These are phyloP conservation scores for Phylloporus scabripes DNA, from an alignment of 768 basidiomycete genomes.

Conservation along the genomic window DNA sequence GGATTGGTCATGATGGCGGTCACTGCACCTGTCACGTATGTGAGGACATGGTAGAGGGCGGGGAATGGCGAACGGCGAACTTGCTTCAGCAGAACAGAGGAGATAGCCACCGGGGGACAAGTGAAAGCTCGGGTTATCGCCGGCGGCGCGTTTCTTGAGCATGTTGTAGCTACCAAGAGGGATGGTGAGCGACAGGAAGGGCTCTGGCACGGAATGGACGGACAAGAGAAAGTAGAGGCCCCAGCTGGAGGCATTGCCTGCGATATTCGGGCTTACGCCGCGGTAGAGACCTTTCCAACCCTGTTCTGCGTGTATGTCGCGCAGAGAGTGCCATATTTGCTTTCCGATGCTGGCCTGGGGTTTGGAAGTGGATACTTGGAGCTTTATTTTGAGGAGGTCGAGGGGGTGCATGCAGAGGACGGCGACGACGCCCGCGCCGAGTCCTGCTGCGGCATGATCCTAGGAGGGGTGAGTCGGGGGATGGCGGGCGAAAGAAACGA, in stretches of 20 bases:
- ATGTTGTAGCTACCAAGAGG: slow-evolving; percentile 71
- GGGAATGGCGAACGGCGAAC: slow-evolving; percentile 51
- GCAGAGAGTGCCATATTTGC: slow-evolving; percentile 72
- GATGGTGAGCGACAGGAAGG: slow-evolving; percentile 2
- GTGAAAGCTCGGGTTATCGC: slow-evolving; percentile 56
- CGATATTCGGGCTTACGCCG: slow-evolving; percentile 85
- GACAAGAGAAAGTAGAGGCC: slow-evolving; percentile 97
- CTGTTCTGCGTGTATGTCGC: slow-evolving; percentile 63
- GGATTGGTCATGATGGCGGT: slow-evolving; percentile 96
- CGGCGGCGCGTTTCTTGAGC: slow-evolving; percentile 76
- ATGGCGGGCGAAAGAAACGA: neutral
- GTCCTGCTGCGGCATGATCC: slow-evolving; percentile 95
- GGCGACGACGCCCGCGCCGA: slow-evolving; percentile 88
- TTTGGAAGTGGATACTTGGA: slow-evolving; percentile 76
- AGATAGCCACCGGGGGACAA: slow-evolving; percentile 78
- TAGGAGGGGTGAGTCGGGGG: slow-evolving; percentile 27
- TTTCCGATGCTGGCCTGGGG: slow-evolving; percentile 57
- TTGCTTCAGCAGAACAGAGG: slow-evolving; percentile 90
- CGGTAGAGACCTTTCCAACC: slow-evolving; percentile 88
- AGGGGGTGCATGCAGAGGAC: slow-evolving; percentile 97
- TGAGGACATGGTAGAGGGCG: slow-evolving; percentile 11
- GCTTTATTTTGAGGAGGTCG: slow-evolving; percentile 90
- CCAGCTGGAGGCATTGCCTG: slow-evolving; percentile 95
- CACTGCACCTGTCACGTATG: slow-evolving; percentile 60
- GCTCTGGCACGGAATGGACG: slow-evolving; percentile 9